Evolutionary conservation across 2,329 filamentous ascomycete genomes (phyloP).

Genomic region (Pseudocercospora crystallina): DNA sequence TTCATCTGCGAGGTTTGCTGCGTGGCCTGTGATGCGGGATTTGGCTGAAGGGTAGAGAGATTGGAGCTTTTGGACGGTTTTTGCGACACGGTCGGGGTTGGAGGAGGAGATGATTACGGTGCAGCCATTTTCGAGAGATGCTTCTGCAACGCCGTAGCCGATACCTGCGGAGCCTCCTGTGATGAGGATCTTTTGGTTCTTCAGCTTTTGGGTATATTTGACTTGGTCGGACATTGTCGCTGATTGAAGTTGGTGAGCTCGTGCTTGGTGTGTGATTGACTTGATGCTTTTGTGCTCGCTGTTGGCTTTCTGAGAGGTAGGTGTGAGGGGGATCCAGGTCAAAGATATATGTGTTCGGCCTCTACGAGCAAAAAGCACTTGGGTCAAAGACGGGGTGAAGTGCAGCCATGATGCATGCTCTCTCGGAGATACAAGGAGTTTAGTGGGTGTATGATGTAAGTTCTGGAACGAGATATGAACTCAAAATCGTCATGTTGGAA

Average conservation of each 20-base stretch:
- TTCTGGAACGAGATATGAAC: too few relatives aligned
- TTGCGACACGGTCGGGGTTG: slow-evolving; percentile 49
- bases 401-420: too few relatives aligned
- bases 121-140: slow-evolving; percentile 55
- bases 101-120: slow-evolving; percentile 63
- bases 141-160: slow-evolving; percentile 61
- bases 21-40: slow-evolving; percentile 43
- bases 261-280: neutral
- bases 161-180: slow-evolving; percentile 61
- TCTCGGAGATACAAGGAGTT: too few relatives aligned
- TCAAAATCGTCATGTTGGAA: too few relatives aligned
- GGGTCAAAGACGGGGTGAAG: too few relatives aligned
- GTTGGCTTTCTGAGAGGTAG: too few relatives aligned
- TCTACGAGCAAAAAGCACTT: too few relatives aligned
- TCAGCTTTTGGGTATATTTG: slow-evolving; percentile 52
- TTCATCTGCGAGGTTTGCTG: slow-evolving; percentile 50
- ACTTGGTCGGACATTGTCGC: slow-evolving; percentile 40
- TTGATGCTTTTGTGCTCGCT: neutral
- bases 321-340: too few relatives aligned
- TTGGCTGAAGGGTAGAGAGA: slow-evolving; percentile 44
- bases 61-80: slow-evolving; percentile 48
- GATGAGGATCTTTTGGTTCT: slow-evolving; percentile 53
- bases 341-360: too few relatives aligned
- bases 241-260: neutral
- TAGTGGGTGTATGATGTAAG: too few relatives aligned